Percentiles rank a stretch among this genome's conserved stretches.
Evolutionary conservation across 257 asterid genomes (phyloP).

Genomic region (Jasminum sambac): DNA sequence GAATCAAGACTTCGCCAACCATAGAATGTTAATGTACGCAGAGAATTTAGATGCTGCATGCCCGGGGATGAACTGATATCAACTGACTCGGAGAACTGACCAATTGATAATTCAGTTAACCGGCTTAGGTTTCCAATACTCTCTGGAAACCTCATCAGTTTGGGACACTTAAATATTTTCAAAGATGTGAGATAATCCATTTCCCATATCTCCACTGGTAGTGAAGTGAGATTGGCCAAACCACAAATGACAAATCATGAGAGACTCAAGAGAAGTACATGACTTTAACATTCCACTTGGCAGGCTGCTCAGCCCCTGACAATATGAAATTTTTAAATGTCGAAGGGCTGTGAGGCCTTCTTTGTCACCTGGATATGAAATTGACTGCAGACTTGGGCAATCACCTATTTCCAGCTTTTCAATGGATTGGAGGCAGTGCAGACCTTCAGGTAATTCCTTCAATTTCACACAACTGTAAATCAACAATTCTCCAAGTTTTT

Average conservation of each 20-base stretch:
- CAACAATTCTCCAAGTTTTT: not conserved
- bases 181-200: not conserved
- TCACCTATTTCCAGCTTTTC: accelerated
- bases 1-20: constrained; percentile 1
- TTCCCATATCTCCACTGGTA: not conserved
- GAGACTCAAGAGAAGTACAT: not conserved
- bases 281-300: constrained; percentile 22
- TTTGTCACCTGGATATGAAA: constrained; percentile 7
- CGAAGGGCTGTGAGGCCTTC: constrained; percentile 7
- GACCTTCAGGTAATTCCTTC: not conserved
- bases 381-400: constrained; percentile 7
- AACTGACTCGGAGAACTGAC: not conserved
- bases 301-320: constrained; percentile 10
- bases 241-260: accelerated
- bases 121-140: not conserved
- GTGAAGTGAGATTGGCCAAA: constrained; percentile 4
- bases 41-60: not conserved
- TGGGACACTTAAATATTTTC: not conserved
- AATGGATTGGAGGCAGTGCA: constrained; percentile 1
- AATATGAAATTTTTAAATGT: accelerated
- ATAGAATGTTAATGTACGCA: not conserved
- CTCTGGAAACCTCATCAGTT: constrained; percentile 2
- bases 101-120: not conserved
- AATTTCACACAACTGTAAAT: not conserved
- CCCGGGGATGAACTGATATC: not conserved